Evolutionary conservation across 2,329 filamentous ascomycete species (phyloP).

Genomic region (Penicillium hesseltinei): DNA sequence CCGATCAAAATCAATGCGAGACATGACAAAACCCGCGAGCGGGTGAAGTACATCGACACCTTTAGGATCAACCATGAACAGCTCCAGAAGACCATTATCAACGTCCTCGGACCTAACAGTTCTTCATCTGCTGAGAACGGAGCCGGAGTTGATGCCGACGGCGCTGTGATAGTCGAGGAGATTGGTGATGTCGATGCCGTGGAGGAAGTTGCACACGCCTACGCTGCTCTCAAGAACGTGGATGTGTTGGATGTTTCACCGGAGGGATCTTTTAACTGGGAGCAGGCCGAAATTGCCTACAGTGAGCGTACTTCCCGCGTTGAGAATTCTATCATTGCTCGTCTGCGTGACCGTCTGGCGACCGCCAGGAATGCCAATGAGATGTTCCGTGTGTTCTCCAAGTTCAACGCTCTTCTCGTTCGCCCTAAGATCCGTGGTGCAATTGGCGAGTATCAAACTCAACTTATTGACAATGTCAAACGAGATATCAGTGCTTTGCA

Average conservation of each 20-base stretch:
- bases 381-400: constrained; percentile 99
- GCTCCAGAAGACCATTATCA: constrained; percentile 91
- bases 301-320: constrained; percentile 96
- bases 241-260: constrained; percentile 89
- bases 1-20: constrained; percentile 92
- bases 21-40: constrained; percentile 83
- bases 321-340: constrained; percentile 97
- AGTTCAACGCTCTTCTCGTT: constrained; percentile 98
- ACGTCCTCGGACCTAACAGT: constrained; percentile 80
- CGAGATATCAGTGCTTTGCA: constrained; percentile 90
- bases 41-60: constrained; percentile 87
- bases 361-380: constrained; percentile 97
- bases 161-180: constrained; percentile 77
- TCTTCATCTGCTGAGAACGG: constrained; percentile 54
- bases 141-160: constrained; percentile 50
- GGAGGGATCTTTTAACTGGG: constrained; percentile 88
- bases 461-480: constrained; percentile 97
- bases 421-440: constrained; percentile 98
- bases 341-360: constrained; percentile 84
- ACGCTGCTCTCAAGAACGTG: constrained; percentile 89
- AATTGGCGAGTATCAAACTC: constrained; percentile 96
- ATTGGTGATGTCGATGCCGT: constrained; percentile 97
- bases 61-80: constrained; percentile 98
- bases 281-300: constrained; percentile 90
- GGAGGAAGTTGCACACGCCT: constrained; percentile 92